Conservation (phyloP, 306 rosid genomes). For the Cicer bijugum region DNA sequence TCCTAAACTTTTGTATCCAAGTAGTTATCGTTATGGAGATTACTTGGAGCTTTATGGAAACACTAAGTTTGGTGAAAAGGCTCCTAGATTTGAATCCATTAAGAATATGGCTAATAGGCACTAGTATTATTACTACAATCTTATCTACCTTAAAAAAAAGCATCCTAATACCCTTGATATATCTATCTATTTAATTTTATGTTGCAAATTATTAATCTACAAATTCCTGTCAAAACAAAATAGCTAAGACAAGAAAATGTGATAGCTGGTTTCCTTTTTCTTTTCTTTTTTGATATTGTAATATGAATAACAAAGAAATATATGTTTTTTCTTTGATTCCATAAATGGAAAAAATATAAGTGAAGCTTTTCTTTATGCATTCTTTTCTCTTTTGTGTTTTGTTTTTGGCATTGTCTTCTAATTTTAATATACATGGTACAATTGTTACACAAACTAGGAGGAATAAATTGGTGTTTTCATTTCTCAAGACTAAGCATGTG, state of each 20-base stretch:
- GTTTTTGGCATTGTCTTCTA: background rate
- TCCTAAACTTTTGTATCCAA: conserved; percentile 65
- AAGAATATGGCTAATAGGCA: conserved; percentile 57
- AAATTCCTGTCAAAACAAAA: background rate
- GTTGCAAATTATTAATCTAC: background rate
- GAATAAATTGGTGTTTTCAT: too few species aligned
- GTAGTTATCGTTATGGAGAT: conserved; percentile 59
- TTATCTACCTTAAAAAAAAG: conserved; percentile 14
- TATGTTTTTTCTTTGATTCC: conserved; percentile 18
- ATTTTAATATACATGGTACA: background rate
- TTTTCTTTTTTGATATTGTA: background rate
- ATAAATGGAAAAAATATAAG: background rate
- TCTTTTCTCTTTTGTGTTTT: background rate
- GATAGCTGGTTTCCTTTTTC: background rate
- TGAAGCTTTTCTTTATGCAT: conserved; percentile 9
- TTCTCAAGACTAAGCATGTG: too few species aligned
- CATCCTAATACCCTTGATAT: background rate
- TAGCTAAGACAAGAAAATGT: conserved; percentile 30
- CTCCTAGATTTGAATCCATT: conserved; percentile 63
- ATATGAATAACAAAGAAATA: conserved; percentile 34
- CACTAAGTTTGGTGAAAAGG: conserved; percentile 79
- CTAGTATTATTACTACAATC: conserved; percentile 12
- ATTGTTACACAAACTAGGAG: background rate
- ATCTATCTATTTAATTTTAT: background rate
- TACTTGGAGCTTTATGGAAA: conserved; percentile 73